Base-by-base conservation (phyloP, 2,329 filamentous ascomycete genomes). In the Capronia americana region DNA sequence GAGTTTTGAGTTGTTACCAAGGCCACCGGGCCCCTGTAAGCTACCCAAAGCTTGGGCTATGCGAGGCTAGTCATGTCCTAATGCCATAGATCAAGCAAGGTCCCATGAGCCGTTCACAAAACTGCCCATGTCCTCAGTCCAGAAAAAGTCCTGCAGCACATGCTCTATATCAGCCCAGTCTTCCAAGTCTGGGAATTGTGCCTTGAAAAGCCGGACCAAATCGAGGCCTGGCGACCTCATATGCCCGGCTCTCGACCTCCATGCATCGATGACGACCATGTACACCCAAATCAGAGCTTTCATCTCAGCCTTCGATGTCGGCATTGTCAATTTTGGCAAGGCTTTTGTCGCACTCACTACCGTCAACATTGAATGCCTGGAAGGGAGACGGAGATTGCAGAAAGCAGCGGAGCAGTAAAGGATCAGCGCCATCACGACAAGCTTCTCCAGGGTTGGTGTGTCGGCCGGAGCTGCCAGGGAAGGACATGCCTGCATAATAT, bases 271-370 rank as follows among this genome's bases (percentile, higher is more conserved):
- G 1, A 57, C 55, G 28, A 57, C 55, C 55, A 57, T 57, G 55
- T 23, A 57, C n/a, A 44, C 55, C 55, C 59, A 41, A 38, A 58
- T 59, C 58, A 66, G 26, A 62, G 14, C 32, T 38, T 57, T 26
- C 34, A 12, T 44, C 24, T 57, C 55, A 2, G n/a, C 7, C 10
- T 57, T 38, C 32, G 32, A 38, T 3, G 55, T 7, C 26, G 11
- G 17, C 23, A 14, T 57, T 17, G 30, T 4, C 3, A 4, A 14
- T 34, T 14, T 38, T 7, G 32, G 11, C 55, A 57, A 57, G 17
- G 30, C 23, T n/a, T n/a, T 41, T 4, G 30, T 44, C 11, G 55
- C 55, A 32, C 55, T 24, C n/a, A 41, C 34, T n/a, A 23, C 30
- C 14, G 38, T 24, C n/a, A 24, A 20, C 6, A 12, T 30, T 17